Evolutionary conservation across 495 filamentous ascomycete genomes (phyloP).

Genomic region (Penicillium lividum): DNA sequence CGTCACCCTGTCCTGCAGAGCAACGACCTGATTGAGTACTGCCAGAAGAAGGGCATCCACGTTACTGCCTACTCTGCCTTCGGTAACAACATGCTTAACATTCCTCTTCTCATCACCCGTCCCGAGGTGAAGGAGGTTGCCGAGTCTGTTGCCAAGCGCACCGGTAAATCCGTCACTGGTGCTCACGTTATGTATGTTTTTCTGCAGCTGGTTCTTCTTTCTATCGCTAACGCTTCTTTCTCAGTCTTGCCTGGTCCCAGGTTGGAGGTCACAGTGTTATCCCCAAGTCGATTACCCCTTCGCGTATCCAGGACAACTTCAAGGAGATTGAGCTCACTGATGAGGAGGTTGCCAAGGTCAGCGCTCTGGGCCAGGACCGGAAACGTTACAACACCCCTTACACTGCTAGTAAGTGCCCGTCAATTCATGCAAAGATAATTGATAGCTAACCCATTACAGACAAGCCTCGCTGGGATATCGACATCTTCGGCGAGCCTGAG

Average conservation of each 20-base stretch:
- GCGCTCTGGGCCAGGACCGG: constrained; percentile 41
- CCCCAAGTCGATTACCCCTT: constrained; percentile 51
- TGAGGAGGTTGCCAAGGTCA: constrained; percentile 47
- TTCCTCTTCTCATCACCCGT: constrained; percentile 47
- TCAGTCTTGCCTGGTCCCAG: constrained; percentile 48
- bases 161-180: constrained; percentile 38
- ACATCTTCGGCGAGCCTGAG: constrained; percentile 47
- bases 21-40: constrained; percentile 45
- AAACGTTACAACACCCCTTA: constrained; percentile 52
- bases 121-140: constrained; percentile 47
- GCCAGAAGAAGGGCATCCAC: constrained; percentile 48
- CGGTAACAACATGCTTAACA: constrained; percentile 48
- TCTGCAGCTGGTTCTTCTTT: neutral
- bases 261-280: constrained; percentile 51
- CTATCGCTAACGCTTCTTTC: constrained; percentile 7
- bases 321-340: constrained; percentile 48
- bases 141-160: constrained; percentile 42
- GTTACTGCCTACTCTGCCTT: constrained; percentile 53
- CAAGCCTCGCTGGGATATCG: constrained; percentile 49
- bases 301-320: constrained; percentile 51
- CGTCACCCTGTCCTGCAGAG: constrained; percentile 51
- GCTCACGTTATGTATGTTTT: constrained; percentile 42
- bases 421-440: neutral
- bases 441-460: constrained; percentile 23
- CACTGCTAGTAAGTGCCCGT: constrained; percentile 30